These are phyloP conservation scores for Epichloe festucae DNA, from an alignment of 2,329 filamentous ascomycete genomes.

Conservation along the genomic window DNA sequence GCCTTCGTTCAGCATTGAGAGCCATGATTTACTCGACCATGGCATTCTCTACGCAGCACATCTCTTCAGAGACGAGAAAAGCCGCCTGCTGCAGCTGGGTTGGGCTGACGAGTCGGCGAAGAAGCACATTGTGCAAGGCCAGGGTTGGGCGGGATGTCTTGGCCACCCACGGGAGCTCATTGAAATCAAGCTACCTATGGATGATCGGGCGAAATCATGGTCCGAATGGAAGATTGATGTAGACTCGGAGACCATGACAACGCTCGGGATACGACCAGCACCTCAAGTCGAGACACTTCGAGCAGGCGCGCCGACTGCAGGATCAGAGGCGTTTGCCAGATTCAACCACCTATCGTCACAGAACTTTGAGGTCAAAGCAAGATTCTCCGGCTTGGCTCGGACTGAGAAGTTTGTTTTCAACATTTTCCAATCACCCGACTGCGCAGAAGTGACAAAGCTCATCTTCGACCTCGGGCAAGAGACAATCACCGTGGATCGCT, in stretches of 20 bases:
- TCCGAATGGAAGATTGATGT: conserved; percentile 8
- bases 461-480: conserved; percentile 9
- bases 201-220: neutral
- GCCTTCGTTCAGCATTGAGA: conserved; percentile 5
- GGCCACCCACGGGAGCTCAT: conserved; percentile 8
- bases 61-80: conserved; percentile 10
- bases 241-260: conserved; percentile 5
- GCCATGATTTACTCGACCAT: conserved; percentile 10
- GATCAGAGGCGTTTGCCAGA: neutral
- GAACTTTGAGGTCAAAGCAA: conserved; percentile 5
- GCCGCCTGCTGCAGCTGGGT: conserved; percentile 9
- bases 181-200: conserved; percentile 1
- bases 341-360: conserved; percentile 1
- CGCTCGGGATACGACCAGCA: conserved; percentile 9
- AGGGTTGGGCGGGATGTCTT: conserved; percentile 10
- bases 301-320: neutral
- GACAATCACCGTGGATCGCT: conserved; percentile 9
- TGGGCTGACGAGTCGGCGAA: conserved; percentile 10
- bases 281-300: conserved; percentile 4
- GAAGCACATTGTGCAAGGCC: conserved; percentile 3
- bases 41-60: conserved; percentile 12
- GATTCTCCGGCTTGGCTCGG: conserved; percentile 1
- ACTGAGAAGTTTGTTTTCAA: conserved; percentile 4
- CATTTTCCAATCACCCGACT: conserved; percentile 4
- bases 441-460: conserved; percentile 8